These are phyloP conservation scores for Penicillium odoratum DNA, from an alignment of 495 filamentous ascomycete species.

Conservation along the genomic window DNA sequence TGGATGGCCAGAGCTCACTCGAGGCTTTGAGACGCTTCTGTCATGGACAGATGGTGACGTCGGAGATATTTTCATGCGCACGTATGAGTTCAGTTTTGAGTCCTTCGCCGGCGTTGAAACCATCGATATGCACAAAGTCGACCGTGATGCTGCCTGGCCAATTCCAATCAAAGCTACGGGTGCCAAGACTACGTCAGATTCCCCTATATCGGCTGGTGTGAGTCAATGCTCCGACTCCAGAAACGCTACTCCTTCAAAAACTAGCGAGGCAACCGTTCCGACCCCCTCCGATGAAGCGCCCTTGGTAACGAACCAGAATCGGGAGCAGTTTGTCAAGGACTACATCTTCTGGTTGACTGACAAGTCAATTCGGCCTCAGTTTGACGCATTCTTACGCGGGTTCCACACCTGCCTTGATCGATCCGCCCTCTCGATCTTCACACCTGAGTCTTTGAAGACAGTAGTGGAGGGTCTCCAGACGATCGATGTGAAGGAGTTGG, in stretches of 20 bases:
- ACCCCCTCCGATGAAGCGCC: conserved; percentile 33
- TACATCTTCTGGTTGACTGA: conserved; percentile 85
- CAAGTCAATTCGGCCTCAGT: conserved; percentile 74
- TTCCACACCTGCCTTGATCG: conserved; percentile 74
- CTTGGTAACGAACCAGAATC: conserved; percentile 73
- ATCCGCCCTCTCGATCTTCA: conserved; percentile 69
- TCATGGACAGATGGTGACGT: conserved; percentile 80
- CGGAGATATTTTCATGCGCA: conserved; percentile 73
- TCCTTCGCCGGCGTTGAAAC: conserved; percentile 58
- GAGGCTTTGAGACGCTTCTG: conserved; percentile 67
- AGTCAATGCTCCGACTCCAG: conserved; percentile 22
- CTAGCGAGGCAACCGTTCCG: conserved; percentile 21
- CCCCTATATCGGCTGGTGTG: conserved; percentile 29
- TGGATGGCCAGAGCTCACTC: conserved; percentile 80
- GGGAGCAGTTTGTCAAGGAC: conserved; percentile 75
- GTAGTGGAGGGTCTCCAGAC: conserved; percentile 79
- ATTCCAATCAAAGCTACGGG: conserved; percentile 7
- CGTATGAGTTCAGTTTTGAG: conserved; percentile 82
- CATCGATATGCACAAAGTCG: conserved; percentile 55
- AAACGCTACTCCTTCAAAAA: conserved; percentile 25
- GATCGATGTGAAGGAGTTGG: conserved; percentile 72
- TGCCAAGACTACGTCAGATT: conserved; percentile 9
- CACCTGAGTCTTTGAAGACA: conserved; percentile 65
- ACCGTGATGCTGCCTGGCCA: conserved; percentile 42
- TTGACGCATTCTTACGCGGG: conserved; percentile 75